Evolutionary conservation across 768 basidiomycete genomes (phyloP), one percentile per base, ranked within the genome.

Genomic region (Rhizopogon rudus): DNA sequence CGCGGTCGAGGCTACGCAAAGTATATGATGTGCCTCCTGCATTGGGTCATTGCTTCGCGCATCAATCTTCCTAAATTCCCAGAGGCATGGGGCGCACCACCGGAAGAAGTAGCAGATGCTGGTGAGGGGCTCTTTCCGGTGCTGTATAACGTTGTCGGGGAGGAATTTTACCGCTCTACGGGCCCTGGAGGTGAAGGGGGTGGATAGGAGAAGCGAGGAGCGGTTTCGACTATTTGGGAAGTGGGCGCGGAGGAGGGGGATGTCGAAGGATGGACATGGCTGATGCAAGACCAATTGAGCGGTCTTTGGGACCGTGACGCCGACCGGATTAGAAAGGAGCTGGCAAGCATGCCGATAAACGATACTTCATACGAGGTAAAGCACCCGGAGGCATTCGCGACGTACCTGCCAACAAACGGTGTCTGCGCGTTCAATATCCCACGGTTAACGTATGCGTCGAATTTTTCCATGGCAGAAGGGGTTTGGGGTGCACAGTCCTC

Each of bases 21-120:
- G 13, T 80, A 83, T 57, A 83, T 86, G 83, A 83, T 86, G 83
- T 72, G 77, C 12, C 74, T 87, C 25, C 52, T 87, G 39, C 85
- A 87, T 60, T 80, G 77, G 76, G 75, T 81, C 13, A 66, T 79
- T 40, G 79, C 77, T 3, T 70, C 73, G 14, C 31, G 60, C 52
- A 49, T 51, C 16, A 44, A 59, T 60, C 73, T 72, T 60, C 71
- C 61, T 16, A 44, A 51, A 48, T 75, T 72, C 71, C 80, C 81
- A 4, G 46, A 55, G 0, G 63, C 60, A 25, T 78, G 75, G 76
- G 81, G 81, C n/a, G 48, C 65, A 3, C 75, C 78, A 31, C 81
- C 81, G 1, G 57, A 61, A 0, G 61, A 62, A 25, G 69, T 75
- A 2, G 44, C 61, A 2, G 65, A 63, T 2, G 65, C 71, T 2